phyloP scores from a whole-genome alignment of 2,329 filamentous ascomycete species.

The Botrytis galanthina region DNA sequence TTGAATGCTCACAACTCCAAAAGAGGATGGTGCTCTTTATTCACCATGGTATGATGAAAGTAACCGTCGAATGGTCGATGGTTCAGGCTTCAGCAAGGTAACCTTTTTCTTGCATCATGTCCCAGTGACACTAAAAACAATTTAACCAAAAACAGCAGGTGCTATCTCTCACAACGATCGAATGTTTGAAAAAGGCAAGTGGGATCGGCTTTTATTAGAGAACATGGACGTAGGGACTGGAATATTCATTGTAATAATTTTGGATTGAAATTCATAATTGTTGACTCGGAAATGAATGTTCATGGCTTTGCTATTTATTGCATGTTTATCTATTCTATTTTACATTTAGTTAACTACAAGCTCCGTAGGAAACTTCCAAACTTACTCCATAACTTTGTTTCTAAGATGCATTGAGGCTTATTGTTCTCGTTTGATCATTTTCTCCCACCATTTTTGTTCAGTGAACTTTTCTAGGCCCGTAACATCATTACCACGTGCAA shows the following conservation, averaged over 20 bases:
- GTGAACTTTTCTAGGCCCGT: constrained; percentile 41
- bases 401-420: background rate
- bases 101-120: background rate
- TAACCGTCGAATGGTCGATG: background rate
- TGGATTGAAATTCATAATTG: background rate
- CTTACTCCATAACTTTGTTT: background rate
- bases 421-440: background rate
- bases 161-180: background rate
- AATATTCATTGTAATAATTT: background rate
- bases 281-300: background rate
- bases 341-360: background rate
- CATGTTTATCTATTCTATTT: background rate
- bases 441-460: constrained; percentile 9
- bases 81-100: background rate
- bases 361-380: background rate
- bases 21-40: background rate
- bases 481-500: constrained; percentile 38
- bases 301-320: background rate
- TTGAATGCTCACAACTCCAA: background rate
- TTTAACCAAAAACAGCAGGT: background rate
- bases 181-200: background rate
- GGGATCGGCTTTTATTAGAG: no score
- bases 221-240: background rate
- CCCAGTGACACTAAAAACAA: background rate
- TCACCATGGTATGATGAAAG: background rate